Base-by-base conservation (phyloP, 208 protist genomes). In the Angomonas deanei region DNA sequence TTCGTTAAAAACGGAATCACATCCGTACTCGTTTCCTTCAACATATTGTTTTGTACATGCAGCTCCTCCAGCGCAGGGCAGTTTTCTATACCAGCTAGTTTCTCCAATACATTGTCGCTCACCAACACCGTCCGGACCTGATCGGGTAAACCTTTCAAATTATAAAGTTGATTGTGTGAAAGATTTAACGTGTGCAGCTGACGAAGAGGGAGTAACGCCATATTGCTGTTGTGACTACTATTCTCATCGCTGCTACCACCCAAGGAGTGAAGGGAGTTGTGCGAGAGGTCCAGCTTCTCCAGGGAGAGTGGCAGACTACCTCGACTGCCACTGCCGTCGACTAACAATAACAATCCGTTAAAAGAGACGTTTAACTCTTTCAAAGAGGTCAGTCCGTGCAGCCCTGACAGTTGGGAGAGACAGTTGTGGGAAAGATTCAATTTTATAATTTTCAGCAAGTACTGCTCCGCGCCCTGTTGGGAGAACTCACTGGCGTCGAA, bases 371-470 rank as follows among this genome's bases (percentile, higher is more conserved):
- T 76, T 55, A 94, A 61, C 11, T 69, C 60, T 6, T 63, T 77
- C 36, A 94, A 73, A 62, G 75, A 71, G 8, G 71, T 66, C n/a
- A 94, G 74, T 30, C 77, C 73, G 27, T 79, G 59, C 3, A 94
- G 66, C 3, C 85, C 81, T 23, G 59, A 39, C 30, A 92, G 62
- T 21, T 61, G 70, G 28, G 72, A 72, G 42, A 94, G 62, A 13
- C 62, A 71, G 73, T 94, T 94, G 66, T 76, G 66, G 27, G 88
- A 92, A 15, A 94, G 70, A 54, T 94, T 72, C 4, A 83, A 59
- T 17, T 74, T 68, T 1, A 53, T 67, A 10, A 83, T 58, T 47
- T 69, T 68, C n/a, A 78, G 50, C n/a, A 72, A 65, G 0, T 65
- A 31, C 8, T 61, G 36, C 26, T 76, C 67, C 46, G 63, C 55